Evolutionary conservation across 2,329 filamentous ascomycete genomes (phyloP).

Genomic region (Fusarium sp.): DNA sequence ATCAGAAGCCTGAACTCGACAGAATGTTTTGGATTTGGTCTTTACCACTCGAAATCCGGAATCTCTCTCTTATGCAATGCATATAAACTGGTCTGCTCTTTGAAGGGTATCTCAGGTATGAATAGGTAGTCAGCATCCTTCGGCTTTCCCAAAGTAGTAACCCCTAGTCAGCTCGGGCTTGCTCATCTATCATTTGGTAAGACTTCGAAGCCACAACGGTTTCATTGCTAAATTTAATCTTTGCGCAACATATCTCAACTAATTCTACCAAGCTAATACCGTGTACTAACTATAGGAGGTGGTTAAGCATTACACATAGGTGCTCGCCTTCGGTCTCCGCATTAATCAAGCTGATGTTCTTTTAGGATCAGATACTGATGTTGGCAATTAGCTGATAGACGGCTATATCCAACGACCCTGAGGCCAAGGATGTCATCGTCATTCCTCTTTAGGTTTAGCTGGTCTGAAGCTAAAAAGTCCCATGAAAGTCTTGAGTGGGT

Average conservation of each 20-base stretch:
- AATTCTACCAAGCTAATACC: not conserved
- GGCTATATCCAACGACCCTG: conserved; percentile 14
- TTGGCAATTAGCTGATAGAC: conserved; percentile 29
- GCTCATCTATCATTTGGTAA: not conserved
- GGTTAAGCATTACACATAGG: conserved; percentile 1
- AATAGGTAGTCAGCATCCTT: conserved; percentile 3
- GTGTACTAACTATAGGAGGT: not conserved
- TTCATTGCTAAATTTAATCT: conserved; percentile 17
- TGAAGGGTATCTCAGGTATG: not conserved
- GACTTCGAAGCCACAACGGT: conserved; percentile 36
- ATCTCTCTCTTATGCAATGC: not conserved
- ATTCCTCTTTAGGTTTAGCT: conserved; percentile 42
- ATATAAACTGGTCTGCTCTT: not conserved
- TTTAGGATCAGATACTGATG: conserved; percentile 1
- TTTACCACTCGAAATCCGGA: not conserved
- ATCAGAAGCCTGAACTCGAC: not conserved
- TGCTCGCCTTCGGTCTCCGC: conserved; percentile 1
- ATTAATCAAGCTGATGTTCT: conserved; percentile 1
- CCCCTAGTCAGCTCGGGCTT: conserved; percentile 18
- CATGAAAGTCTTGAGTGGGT: conserved; percentile 25
- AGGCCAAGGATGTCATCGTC: conserved; percentile 18
- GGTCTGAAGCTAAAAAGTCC: conserved; percentile 15
- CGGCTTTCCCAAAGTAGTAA: conserved; percentile 45
- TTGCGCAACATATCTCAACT: conserved; percentile 4
- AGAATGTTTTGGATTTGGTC: not conserved